These are phyloP conservation scores for Colletotrichum sojae DNA, from an alignment of 2,329 filamentous ascomycete species.

Conservation along the genomic window DNA sequence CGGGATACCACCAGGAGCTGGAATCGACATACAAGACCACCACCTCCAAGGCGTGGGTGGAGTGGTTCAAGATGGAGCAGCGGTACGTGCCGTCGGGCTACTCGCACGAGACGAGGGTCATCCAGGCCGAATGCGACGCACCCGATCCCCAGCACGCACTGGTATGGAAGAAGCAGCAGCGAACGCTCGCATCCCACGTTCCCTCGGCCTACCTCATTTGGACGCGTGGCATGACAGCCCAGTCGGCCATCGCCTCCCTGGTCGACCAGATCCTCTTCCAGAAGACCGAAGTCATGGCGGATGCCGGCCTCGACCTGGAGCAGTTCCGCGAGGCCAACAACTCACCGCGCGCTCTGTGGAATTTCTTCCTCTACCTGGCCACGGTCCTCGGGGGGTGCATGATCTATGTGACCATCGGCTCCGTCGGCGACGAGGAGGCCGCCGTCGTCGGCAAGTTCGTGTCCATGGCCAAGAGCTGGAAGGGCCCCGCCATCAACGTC, in stretches of 20 bases:
- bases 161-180: slow-evolving; percentile 46
- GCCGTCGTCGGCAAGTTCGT: slow-evolving; percentile 46
- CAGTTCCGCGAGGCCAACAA: slow-evolving; percentile 43
- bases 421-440: slow-evolving; percentile 46
- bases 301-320: slow-evolving; percentile 41
- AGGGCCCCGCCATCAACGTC: slow-evolving; percentile 45
- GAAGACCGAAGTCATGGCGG: slow-evolving; percentile 43
- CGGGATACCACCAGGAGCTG: slow-evolving; percentile 46
- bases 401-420: slow-evolving; percentile 47
- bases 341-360: slow-evolving; percentile 43
- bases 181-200: slow-evolving; percentile 40
- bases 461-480: slow-evolving; percentile 43
- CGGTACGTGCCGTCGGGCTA: slow-evolving; percentile 45
- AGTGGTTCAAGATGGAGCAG: slow-evolving; percentile 47
- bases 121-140: slow-evolving; percentile 48
- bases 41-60: slow-evolving; percentile 45
- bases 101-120: slow-evolving; percentile 41
- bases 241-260: slow-evolving; percentile 45
- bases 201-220: slow-evolving; percentile 46
- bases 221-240: slow-evolving; percentile 48
- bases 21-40: slow-evolving; percentile 46
- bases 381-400: slow-evolving; percentile 43
- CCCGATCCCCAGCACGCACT: slow-evolving; percentile 47
- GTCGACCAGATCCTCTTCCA: slow-evolving; percentile 48
- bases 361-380: slow-evolving; percentile 43